Evolutionary conservation across 2,329 filamentous ascomycete genomes (phyloP), one percentile per base, ranked within the genome.

Genomic region (Ceratocystis albifundus): DNA sequence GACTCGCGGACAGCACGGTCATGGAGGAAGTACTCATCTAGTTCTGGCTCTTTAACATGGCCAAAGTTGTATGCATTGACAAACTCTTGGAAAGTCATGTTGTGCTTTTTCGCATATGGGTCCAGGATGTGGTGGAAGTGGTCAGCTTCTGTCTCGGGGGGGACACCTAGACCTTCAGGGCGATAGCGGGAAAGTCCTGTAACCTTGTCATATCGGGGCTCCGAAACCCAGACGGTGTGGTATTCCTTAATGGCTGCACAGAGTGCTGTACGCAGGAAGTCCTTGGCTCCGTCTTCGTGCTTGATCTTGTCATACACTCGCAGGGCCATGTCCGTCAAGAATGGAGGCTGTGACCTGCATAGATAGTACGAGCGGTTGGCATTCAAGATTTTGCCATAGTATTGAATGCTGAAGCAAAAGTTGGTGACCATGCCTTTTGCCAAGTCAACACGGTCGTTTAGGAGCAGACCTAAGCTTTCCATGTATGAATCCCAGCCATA

Each of bases 401-500:
- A 93, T 74, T 92, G 87, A 76, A 99, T 97, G 77, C 90, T 96
- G 79, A 99, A 99, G 75, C 90, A 95, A 75, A 97, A 97, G 78
- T 99, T 96, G 71, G 84, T 81, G 64, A 97, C 92, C 90, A 99
- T 97, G 62, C 88, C 84, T 78, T 96, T 96, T 70, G 91, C 91
- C 66, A 97, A 79, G 72, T 96, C 86, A 25, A 90, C 85, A 68
- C 89, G 86, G 73, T 94, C 89, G 73, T 93, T 90, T 71, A 90
- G 84, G 68, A 97, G 79, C 67, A 99, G 81, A 20, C 94, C 94
- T 2, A 97, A 80, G 4, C 93, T 94, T 75, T 93, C 90, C 91
- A 99, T 97, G 79, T 97, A 99, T 74, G 91, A 96, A 76, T 99
- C 94, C 94, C 94, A 99, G 61, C 93, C 93, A 74, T 99, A 99